Base-by-base conservation (phyloP, 208 protist genomes). In the Crithidia brevicula region DNA sequence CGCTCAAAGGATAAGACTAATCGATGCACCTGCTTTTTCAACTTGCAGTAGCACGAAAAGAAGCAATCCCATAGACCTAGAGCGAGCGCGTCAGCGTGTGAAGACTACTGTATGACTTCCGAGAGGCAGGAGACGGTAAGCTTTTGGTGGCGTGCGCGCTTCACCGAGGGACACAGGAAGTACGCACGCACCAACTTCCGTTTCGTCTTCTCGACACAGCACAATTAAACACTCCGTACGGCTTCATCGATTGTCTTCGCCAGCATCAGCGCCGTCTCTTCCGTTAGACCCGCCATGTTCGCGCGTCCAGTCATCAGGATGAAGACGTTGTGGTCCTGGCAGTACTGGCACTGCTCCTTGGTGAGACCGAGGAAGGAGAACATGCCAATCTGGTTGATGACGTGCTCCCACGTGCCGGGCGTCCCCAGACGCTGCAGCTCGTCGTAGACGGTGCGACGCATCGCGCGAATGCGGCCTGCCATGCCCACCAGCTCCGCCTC, bases 381-480 rank as follows among this genome's bases (percentile, higher is more conserved):
- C 98, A 99, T 99, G 72, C 98, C 98, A 47, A 98, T 98, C 85
- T 99, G 98, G 8, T 85, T 79, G 34, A 91, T 86, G 31, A 99
- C 91, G 77, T 99, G 98, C 9, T 83, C 72, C 98, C 98, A 99
- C 18, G 58, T 86, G 46, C 93, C 87, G 13, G 89, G 95, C 4
- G 93, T 97, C 23, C 82, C 74, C 34, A 77, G 79, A 16, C 77
- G 56, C 62, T 79, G 66, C 25, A 99, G 86, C 40, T 85, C 85
- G n/a, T 95, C 67, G 45, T 83, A 82, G 11, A 98, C 78, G 40
- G 60, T 49, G 40, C 75, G 61, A 16, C 96, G 91, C 92, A 97
- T 98, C 27, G 27, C 40, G 22, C 74, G 76, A 63, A 98, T 97
- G 36, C 95, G 83, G 15, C 66, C 70, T n/a, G 95, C 54, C 92